These are phyloP conservation scores for Astrephomene gubernaculifera DNA, from an alignment of 139 green algal genomes.

Conservation along the genomic window DNA sequence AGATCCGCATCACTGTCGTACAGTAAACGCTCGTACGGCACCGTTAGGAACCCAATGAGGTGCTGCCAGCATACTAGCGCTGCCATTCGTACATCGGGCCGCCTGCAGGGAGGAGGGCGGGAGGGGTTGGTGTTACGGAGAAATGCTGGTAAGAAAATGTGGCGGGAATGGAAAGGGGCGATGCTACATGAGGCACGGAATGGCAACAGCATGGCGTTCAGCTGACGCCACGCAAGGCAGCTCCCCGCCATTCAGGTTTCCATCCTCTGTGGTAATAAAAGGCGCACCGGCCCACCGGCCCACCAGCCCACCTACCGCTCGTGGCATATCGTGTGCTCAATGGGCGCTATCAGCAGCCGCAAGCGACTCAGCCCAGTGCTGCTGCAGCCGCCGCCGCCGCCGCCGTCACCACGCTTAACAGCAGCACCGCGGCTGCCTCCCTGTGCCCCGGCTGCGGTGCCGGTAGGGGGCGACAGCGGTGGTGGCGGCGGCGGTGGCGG, in stretches of 20 bases:
- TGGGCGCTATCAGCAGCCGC: not conserved
- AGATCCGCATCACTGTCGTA: not conserved
- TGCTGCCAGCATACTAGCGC: conserved; percentile 14
- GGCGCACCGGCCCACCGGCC: too few relatives aligned
- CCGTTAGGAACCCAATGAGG: not conserved
- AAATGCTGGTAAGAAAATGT: too few relatives aligned
- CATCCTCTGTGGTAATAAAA: too few relatives aligned
- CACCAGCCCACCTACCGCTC: too few relatives aligned
- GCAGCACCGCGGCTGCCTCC: too few relatives aligned
- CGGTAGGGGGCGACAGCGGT: too few relatives aligned
- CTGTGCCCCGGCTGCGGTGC: not conserved
- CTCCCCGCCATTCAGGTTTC: too few relatives aligned
- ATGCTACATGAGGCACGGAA: too few relatives aligned
- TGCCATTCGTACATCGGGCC: not conserved
- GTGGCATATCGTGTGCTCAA: conserved; percentile 16
- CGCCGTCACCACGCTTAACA: not conserved
- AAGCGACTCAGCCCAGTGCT: not conserved
- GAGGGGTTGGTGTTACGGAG: not conserved
- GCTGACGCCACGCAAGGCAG: too few relatives aligned
- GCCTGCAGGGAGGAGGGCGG: not conserved
- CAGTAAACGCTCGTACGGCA: not conserved
- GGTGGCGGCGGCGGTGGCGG: not conserved
- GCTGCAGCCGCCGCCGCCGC: not conserved
- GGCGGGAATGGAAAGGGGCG: too few relatives aligned
- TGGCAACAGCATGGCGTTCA: too few relatives aligned